Evolutionary conservation across 2,329 filamentous ascomycete genomes (phyloP).

Genomic region (Fusarium guadeloupense): DNA sequence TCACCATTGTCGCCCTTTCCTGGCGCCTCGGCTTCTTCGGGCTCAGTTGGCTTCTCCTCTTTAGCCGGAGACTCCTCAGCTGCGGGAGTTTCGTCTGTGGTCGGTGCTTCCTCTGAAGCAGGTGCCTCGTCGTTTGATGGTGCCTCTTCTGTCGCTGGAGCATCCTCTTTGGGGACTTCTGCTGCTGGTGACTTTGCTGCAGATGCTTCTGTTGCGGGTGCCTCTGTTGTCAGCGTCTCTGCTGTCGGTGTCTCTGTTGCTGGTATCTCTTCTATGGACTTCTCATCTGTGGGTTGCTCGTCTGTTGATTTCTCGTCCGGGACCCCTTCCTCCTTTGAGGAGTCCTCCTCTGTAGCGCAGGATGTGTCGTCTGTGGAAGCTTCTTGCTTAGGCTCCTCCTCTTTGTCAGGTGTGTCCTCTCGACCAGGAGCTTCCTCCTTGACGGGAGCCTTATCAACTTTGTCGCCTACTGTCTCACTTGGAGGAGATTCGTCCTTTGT

Average conservation of each 20-base stretch:
- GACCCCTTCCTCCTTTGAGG: slow-evolving; percentile 1
- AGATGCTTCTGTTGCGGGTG: neutral
- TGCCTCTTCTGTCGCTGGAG: neutral
- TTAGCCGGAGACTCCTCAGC: neutral
- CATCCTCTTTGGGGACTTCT: neutral
- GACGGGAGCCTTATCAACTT: slow-evolving; percentile 5
- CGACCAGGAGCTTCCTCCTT: slow-evolving; percentile 8
- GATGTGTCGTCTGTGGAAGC: slow-evolving; percentile 7
- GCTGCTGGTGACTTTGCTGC: neutral
- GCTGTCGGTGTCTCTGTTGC: too few species aligned
- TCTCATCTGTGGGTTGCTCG: slow-evolving; percentile 3
- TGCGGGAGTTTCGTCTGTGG: neutral
- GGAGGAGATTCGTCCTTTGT: slow-evolving; percentile 2
- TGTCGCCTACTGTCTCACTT: slow-evolving; percentile 4
- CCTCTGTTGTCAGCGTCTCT: neutral
- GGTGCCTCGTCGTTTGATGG: neutral
- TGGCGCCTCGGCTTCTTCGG: neutral
- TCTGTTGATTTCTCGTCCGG: slow-evolving; percentile 3
- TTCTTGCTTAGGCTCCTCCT: slow-evolving; percentile 11
- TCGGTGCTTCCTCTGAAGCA: neutral
- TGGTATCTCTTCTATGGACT: neutral
- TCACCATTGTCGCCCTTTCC: slow-evolving; percentile 18
- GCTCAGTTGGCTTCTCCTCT: slow-evolving; percentile 2
- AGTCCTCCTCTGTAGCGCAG: neutral
- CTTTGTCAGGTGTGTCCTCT: neutral